These are phyloP conservation scores for Codiaeum variegatum DNA, from an alignment of 441 rosid species.

Conservation along the genomic window DNA sequence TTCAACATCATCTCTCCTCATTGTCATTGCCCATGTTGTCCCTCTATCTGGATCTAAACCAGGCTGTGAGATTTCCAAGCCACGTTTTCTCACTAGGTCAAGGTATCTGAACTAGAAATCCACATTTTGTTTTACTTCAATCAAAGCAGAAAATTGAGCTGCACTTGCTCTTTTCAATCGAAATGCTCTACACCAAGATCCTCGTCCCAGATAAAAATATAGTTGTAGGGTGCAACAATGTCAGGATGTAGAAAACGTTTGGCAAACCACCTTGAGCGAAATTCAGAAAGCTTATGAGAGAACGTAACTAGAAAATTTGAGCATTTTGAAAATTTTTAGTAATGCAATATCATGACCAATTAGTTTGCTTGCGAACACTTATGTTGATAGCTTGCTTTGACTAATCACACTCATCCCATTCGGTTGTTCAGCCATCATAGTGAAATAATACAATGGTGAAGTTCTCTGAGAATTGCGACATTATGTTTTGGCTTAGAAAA, in stretches of 20 bases:
- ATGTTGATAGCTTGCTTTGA: constrained; percentile 79
- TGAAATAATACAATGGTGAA: constrained; percentile 81
- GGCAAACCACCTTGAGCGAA: constrained; percentile 73
- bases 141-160: constrained; percentile 1
- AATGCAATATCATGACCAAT: constrained; percentile 51
- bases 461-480: constrained; percentile 74
- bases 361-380: constrained; percentile 72
- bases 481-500: background rate
- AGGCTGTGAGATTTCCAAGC: constrained; percentile 96
- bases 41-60: constrained; percentile 77
- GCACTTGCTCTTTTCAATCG: constrained; percentile 61
- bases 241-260: constrained; percentile 91
- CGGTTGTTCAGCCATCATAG: constrained; percentile 73
- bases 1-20: constrained; percentile 64
- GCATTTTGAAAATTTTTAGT: background rate
- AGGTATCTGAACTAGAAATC: constrained; percentile 49
- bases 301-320: constrained; percentile 6
- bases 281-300: constrained; percentile 16
- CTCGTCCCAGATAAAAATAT: constrained; percentile 91
- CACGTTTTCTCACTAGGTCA: constrained; percentile 69
- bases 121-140: background rate
- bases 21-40: constrained; percentile 98
- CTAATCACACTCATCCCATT: constrained; percentile 86
- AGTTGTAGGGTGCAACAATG: constrained; percentile 74
- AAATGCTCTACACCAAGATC: constrained; percentile 91